Conservation (phyloP, 345 rosid genomes). For the Moringa oleifera region DNA sequence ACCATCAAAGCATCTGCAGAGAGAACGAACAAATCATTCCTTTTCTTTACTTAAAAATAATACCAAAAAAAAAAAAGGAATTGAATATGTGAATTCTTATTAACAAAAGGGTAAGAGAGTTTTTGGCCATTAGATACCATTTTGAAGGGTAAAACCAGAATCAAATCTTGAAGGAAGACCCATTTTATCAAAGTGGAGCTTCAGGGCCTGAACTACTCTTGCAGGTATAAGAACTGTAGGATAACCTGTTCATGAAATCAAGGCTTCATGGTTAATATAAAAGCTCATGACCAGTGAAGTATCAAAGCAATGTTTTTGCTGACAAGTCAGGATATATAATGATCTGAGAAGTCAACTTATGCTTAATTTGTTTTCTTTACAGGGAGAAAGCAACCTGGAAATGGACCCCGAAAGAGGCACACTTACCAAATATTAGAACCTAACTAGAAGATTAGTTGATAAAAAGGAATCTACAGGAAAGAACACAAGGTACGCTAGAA, state of each 20-base stretch:
- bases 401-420: slow-evolving; percentile 18
- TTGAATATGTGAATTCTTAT: not conserved
- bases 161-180: slow-evolving; percentile 43
- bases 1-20: slow-evolving; percentile 28
- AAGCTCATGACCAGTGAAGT: not conserved
- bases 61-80: no score
- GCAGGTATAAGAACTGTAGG: slow-evolving; percentile 79
- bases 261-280: not conserved
- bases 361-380: no score
- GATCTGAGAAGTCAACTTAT: no score
- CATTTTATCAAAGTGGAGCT: slow-evolving; percentile 64
- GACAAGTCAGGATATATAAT: no score
- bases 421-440: slow-evolving; percentile 8
- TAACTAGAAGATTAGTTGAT: slow-evolving; percentile 14
- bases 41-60: no score
- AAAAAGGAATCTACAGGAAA: slow-evolving; percentile 31
- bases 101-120: slow-evolving; percentile 1
- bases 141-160: slow-evolving; percentile 31
- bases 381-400: not conserved
- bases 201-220: slow-evolving; percentile 76
- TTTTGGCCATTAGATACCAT: slow-evolving; percentile 34
- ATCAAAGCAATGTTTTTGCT: not conserved
- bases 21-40: not conserved
- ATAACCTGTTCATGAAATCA: slow-evolving; percentile 41
- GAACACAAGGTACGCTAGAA: not conserved